Percentiles rank a stretch among this genome's conserved stretches.
Evolutionary conservation across 805 yeast species (phyloP).

Genomic region (Myxozyma vanderwaltii): DNA sequence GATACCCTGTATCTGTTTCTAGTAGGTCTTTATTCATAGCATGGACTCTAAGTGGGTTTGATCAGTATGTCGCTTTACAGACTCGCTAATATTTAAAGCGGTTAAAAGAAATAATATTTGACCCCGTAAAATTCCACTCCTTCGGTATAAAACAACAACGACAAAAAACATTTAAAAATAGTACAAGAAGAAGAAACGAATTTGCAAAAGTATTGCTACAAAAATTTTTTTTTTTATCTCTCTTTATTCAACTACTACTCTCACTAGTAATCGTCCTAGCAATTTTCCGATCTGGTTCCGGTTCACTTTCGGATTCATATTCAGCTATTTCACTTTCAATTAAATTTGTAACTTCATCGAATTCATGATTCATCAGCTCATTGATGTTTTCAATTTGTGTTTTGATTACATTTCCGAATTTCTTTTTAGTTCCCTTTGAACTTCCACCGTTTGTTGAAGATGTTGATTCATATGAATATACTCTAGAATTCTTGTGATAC

Average conservation of each 20-base stretch:
- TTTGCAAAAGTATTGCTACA: not conserved
- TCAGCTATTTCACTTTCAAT: slow-evolving; percentile 71
- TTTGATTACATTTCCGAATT: slow-evolving; percentile 84
- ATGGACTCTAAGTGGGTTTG: too few relatives aligned
- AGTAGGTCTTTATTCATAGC: too few relatives aligned
- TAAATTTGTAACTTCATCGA: slow-evolving; percentile 83
- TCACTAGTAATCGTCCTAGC: slow-evolving; percentile 9
- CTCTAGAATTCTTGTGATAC: slow-evolving; percentile 83
- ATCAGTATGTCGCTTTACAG: too few relatives aligned
- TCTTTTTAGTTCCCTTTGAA: slow-evolving; percentile 55
- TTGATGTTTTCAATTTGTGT: slow-evolving; percentile 72
- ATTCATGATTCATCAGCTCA: slow-evolving; percentile 76
- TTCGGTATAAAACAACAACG: not conserved
- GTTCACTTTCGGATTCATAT: slow-evolving; percentile 3
- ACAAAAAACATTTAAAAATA: not conserved
- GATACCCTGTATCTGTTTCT: too few relatives aligned
- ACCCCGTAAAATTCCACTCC: too few relatives aligned
- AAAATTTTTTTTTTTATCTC: too few relatives aligned
- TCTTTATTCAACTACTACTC: not conserved
- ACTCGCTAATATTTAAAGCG: too few relatives aligned
- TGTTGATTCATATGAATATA: slow-evolving; percentile 49
- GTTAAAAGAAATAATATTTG: too few relatives aligned
- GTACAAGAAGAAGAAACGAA: not conserved
- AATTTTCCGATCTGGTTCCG: slow-evolving; percentile 18
- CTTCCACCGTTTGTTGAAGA: not conserved